phyloP scores from a whole-genome alignment of 2,329 filamentous ascomycete species.

The Zelopaecilomyces penicillatus region DNA sequence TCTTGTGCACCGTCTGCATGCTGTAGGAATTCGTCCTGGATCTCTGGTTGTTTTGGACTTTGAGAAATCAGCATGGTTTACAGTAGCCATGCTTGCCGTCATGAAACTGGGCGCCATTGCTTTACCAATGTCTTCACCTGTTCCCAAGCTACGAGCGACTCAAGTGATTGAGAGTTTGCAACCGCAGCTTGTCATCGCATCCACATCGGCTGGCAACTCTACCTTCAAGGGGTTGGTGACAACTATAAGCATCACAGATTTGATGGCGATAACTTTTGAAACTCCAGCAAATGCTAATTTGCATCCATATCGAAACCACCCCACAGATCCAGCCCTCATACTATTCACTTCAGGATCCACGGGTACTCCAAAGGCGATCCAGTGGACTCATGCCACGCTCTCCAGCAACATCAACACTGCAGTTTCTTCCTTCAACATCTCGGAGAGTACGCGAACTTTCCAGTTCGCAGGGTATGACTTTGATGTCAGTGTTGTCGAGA shows the following conservation, averaged over 20 bases:
- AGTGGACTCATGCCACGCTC: slow-evolving; percentile 9
- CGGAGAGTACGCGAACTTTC: background rate
- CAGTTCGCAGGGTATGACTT: background rate
- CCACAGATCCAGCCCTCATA: slow-evolving; percentile 8
- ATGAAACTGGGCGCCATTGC: background rate
- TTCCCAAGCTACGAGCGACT: slow-evolving; percentile 4
- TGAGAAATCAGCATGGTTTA: background rate
- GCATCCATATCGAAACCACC: background rate
- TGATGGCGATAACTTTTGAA: background rate
- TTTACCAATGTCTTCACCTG: background rate
- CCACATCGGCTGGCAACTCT: background rate
- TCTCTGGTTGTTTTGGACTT: background rate
- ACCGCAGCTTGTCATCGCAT: slow-evolving; percentile 4
- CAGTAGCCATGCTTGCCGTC: background rate
- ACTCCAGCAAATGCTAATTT: background rate
- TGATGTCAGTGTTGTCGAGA: background rate
- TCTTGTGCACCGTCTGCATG: slow-evolving; percentile 5
- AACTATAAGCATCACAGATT: no score
- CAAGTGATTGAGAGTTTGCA: slow-evolving; percentile 1
- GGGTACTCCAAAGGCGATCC: slow-evolving; percentile 16
- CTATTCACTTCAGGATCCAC: slow-evolving; percentile 14
- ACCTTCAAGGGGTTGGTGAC: background rate
- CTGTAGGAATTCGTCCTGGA: slow-evolving; percentile 2
- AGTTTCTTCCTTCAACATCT: slow-evolving; percentile 11
- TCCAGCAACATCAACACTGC: slow-evolving; percentile 9